A percentile compares a stretch with the other conserved stretches of the same genome.
Evolutionary conservation across 495 filamentous ascomycete species (phyloP).

Genomic region (Penicillium longicatenatum): DNA sequence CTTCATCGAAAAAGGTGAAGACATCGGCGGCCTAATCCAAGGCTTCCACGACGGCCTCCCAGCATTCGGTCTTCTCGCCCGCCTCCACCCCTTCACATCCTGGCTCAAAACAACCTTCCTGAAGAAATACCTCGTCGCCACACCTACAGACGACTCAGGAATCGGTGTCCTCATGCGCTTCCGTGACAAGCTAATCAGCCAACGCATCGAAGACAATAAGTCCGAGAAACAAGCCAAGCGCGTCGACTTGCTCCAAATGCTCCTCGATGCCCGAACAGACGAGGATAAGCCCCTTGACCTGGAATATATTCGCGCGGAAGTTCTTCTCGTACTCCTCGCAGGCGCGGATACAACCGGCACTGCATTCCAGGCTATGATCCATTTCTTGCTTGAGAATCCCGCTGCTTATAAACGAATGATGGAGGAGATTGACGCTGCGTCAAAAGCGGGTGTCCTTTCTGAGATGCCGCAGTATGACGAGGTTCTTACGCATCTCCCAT

Average conservation of each 20-base stretch:
- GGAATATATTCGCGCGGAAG: conserved; percentile 56
- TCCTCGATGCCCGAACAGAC: conserved; percentile 47
- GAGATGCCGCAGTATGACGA: conserved; percentile 44
- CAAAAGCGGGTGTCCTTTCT: conserved; percentile 39
- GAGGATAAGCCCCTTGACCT: conserved; percentile 49
- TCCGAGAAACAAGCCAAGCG: conserved; percentile 27
- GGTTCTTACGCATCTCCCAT: conserved; percentile 47
- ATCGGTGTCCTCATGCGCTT: conserved; percentile 50
- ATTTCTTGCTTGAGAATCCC: conserved; percentile 51
- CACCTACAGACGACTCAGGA: conserved; percentile 49
- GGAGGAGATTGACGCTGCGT: conserved; percentile 55
- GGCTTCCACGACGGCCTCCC: conserved; percentile 53
- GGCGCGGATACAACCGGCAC: conserved; percentile 67
- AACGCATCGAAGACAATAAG: conserved; percentile 38
- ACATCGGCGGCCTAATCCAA: conserved; percentile 57
- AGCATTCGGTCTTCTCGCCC: conserved; percentile 48
- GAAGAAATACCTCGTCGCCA: conserved; percentile 58
- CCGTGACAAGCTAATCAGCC: conserved; percentile 49
- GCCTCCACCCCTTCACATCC: conserved; percentile 56
- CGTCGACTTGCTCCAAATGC: conserved; percentile 33
- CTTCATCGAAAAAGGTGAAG: conserved; percentile 58
- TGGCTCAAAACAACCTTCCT: conserved; percentile 54
- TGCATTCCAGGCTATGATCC: conserved; percentile 54
- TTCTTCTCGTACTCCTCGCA: conserved; percentile 57
- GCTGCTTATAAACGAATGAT: conserved; percentile 54